phyloP scores from a whole-genome alignment of 139 green algal species.

The Chloropicon primus region DNA sequence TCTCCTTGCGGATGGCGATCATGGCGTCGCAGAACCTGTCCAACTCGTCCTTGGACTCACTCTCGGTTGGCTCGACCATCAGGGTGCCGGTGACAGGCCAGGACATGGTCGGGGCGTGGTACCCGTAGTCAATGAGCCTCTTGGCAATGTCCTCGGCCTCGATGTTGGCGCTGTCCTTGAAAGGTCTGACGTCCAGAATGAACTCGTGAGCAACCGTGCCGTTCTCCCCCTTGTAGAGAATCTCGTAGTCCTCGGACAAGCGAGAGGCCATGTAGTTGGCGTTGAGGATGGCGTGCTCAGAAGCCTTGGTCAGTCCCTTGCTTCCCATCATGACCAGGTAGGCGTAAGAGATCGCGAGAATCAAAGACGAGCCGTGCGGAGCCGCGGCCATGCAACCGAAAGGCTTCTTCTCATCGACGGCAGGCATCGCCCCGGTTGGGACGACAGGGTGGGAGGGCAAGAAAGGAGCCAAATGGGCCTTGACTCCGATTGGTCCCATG shows the following conservation, averaged over 20 bases:
- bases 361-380: constrained; percentile 87
- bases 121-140: constrained; percentile 98
- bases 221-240: constrained; percentile 61
- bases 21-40: constrained; percentile 91
- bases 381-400: constrained; percentile 89
- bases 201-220: constrained; percentile 99
- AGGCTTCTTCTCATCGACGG: constrained; percentile 44
- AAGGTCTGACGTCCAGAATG: constrained; percentile 81
- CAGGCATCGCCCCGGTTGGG: constrained; percentile 57
- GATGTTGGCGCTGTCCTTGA: constrained; percentile 71
- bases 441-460: constrained; percentile 82
- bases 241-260: constrained; percentile 63
- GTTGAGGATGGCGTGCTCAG: constrained; percentile 74
- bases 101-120: constrained; percentile 96
- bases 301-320: constrained; percentile 68
- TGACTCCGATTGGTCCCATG: constrained; percentile 73
- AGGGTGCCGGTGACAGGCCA: constrained; percentile 96
- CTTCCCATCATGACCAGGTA: constrained; percentile 98
- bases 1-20: constrained; percentile 88
- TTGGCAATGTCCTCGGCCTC: constrained; percentile 94
- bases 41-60: constrained; percentile 77
- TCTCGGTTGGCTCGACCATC: constrained; percentile 98
- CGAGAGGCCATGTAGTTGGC: constrained; percentile 98
- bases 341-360: constrained; percentile 94
- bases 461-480: constrained; percentile 93